Conservation (phyloP, 345 rosid genomes). For the Ceriops decandra region DNA sequence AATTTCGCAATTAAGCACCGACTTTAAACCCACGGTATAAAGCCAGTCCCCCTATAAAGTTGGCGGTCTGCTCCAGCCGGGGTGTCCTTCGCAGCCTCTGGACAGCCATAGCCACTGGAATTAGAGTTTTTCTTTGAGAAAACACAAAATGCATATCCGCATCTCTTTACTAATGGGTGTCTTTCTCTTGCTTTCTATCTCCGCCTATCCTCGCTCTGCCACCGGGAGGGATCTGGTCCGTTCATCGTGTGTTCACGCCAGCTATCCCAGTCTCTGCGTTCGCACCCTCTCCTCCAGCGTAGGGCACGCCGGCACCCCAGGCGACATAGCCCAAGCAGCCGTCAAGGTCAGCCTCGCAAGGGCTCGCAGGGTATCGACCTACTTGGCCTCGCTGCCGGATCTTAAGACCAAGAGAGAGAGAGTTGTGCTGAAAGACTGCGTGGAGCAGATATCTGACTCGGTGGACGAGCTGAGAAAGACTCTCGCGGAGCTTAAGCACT, state of each 20-base stretch:
- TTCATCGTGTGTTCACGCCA: constrained; percentile 66
- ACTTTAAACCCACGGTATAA: too few relatives aligned
- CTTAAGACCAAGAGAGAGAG: constrained; percentile 35
- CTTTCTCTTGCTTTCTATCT: constrained; percentile 15
- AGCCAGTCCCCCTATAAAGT: too few relatives aligned
- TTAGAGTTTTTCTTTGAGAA: too few relatives aligned
- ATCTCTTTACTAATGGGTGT: constrained; percentile 15
- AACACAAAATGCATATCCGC: constrained; percentile 4
- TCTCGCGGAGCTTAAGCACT: constrained; percentile 52
- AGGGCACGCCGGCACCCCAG: constrained; percentile 56
- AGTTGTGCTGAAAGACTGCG: constrained; percentile 60
- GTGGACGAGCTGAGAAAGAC: constrained; percentile 60
- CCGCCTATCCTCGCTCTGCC: constrained; percentile 18
- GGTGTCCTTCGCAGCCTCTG: too few relatives aligned
- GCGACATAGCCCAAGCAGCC: constrained; percentile 71
- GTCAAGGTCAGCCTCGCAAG: constrained; percentile 56
- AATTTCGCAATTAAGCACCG: too few relatives aligned
- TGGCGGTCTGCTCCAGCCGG: too few relatives aligned
- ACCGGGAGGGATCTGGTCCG: constrained; percentile 46
- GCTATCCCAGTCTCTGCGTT: constrained; percentile 62
- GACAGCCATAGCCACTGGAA: too few relatives aligned
- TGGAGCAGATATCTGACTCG: constrained; percentile 65
- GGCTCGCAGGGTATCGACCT: constrained; percentile 34
- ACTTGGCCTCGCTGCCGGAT: constrained; percentile 28
- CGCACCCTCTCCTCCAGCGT: constrained; percentile 64